phyloP scores from a whole-genome alignment of 2,329 filamentous ascomycete genomes.

The Ascochyta koolunga region DNA sequence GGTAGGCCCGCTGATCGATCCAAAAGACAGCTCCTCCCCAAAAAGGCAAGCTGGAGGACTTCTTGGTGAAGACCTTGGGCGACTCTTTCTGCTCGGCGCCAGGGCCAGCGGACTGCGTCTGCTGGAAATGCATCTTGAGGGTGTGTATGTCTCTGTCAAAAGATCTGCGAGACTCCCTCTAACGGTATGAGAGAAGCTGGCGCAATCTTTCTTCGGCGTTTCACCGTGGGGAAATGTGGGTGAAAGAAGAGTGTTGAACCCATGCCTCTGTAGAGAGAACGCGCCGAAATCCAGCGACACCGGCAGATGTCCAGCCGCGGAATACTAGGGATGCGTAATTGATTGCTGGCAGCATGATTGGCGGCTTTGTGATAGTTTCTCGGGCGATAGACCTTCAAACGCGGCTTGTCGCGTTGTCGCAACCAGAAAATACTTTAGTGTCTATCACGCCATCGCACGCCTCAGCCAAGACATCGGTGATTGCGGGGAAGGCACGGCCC shows the following conservation, averaged over 20 bases:
- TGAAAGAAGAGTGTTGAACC: conserved; percentile 15
- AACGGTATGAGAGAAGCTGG: conserved; percentile 14
- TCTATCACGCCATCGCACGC: conserved; percentile 33
- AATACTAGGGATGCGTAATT: conserved; percentile 27
- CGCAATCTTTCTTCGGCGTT: conserved; percentile 17
- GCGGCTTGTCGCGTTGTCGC: conserved; percentile 33
- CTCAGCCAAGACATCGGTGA: conserved; percentile 6
- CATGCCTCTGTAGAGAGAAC: conserved; percentile 25
- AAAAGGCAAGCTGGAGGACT: conserved; percentile 61
- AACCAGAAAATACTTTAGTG: conserved; percentile 38
- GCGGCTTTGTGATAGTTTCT: conserved; percentile 21
- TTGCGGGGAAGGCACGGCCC: conserved; percentile 23
- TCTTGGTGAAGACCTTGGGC: conserved; percentile 47
- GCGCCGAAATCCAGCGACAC: conserved; percentile 33
- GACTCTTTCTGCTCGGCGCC: conserved; percentile 37
- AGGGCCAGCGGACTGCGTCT: conserved; percentile 46
- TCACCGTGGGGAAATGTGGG: conserved; percentile 25
- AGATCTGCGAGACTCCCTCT: conserved; percentile 19
- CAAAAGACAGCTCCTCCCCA: conserved; percentile 58
- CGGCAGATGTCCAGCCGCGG: conserved; percentile 37
- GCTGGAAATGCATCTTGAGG: conserved; percentile 47
- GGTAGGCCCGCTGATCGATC: conserved; percentile 78
- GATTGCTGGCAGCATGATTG: conserved; percentile 35
- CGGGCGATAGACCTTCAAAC: conserved; percentile 36
- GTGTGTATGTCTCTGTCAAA: conserved; percentile 14